Conservation (phyloP, 202 grass and related monocot genomes). For the Saccharum hybrid region DNA sequence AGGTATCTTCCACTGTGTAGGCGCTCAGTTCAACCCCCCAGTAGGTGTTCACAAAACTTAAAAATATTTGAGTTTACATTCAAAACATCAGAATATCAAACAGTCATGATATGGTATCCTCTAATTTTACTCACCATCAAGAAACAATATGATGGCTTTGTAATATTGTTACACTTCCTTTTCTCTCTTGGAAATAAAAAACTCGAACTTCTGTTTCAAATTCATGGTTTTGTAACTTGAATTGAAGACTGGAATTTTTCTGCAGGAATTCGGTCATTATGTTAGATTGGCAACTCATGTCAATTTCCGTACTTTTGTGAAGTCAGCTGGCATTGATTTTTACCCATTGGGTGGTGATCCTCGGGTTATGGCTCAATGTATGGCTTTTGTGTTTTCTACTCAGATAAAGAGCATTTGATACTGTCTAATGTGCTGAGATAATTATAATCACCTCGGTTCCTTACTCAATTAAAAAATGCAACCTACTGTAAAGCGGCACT, state of each 20-base stretch:
- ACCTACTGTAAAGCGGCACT: neutral
- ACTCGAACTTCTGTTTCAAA: neutral
- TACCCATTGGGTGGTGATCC: conserved; percentile 98
- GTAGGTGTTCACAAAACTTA: conserved; percentile 3
- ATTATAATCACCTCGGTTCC: neutral
- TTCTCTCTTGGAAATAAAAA: conserved; percentile 12
- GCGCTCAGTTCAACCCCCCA: conserved; percentile 27
- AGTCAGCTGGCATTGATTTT: conserved; percentile 88
- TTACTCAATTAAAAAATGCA: conserved; percentile 9
- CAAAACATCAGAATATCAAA: conserved; percentile 3
- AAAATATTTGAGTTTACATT: conserved; percentile 30
- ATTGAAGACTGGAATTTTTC: conserved; percentile 36
- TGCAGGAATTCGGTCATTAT: conserved; percentile 97
- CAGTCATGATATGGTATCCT: conserved; percentile 24
- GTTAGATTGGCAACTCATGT: conserved; percentile 96
- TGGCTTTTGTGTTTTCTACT: conserved; percentile 43
- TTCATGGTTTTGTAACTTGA: neutral
- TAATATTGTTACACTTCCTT: neutral
- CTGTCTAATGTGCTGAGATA: conserved; percentile 10
- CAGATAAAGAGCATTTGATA: conserved; percentile 7
- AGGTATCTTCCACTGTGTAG: conserved; percentile 8
- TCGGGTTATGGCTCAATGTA: conserved; percentile 88
- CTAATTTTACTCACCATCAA: neutral
- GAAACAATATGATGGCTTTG: conserved; percentile 29
- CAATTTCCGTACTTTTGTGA: conserved; percentile 93